A percentile compares a stretch with the other conserved stretches of the same genome.
phyloP scores from a whole-genome alignment of 352 stramenopile genomes.

The Globisporangium alternatum region DNA sequence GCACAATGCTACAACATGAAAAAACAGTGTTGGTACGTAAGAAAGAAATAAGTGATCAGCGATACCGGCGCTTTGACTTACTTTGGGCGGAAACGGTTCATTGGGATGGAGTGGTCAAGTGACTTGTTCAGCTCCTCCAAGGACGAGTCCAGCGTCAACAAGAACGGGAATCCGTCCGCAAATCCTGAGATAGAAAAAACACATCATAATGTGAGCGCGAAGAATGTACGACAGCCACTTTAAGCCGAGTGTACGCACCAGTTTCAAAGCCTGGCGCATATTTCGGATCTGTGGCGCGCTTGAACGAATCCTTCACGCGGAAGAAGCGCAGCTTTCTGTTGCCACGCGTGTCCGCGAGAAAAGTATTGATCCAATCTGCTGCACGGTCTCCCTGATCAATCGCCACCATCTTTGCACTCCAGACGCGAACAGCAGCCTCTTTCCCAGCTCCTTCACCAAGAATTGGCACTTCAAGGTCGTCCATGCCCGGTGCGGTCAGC shows the following conservation, averaged over 20 bases:
- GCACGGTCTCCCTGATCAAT: conserved; percentile 66
- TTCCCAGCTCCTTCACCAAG: conserved; percentile 26
- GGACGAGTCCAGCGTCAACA: conserved; percentile 58
- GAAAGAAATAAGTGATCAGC: neutral
- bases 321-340: conserved; percentile 52
- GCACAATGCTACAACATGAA: conserved; percentile 50
- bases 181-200: conserved; percentile 37
- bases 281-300: conserved; percentile 46
- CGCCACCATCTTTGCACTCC: conserved; percentile 45
- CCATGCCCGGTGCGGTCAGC: conserved; percentile 59
- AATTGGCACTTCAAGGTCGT: conserved; percentile 56
- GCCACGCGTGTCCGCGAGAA: conserved; percentile 33
- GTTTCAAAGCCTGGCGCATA: conserved; percentile 60
- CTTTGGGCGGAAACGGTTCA: conserved; percentile 86
- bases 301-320: conserved; percentile 55
- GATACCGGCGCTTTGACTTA: conserved; percentile 19
- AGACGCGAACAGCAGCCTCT: conserved; percentile 50
- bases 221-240: neutral
- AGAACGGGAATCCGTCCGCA: conserved; percentile 74
- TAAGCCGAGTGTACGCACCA: conserved; percentile 14
- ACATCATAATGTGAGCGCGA: neutral
- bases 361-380: conserved; percentile 59
- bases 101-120: conserved; percentile 52
- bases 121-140: conserved; percentile 57
- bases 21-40: neutral